Base-by-base conservation (phyloP, 805 yeast genomes). In the Metschnikowia koreensis region DNA sequence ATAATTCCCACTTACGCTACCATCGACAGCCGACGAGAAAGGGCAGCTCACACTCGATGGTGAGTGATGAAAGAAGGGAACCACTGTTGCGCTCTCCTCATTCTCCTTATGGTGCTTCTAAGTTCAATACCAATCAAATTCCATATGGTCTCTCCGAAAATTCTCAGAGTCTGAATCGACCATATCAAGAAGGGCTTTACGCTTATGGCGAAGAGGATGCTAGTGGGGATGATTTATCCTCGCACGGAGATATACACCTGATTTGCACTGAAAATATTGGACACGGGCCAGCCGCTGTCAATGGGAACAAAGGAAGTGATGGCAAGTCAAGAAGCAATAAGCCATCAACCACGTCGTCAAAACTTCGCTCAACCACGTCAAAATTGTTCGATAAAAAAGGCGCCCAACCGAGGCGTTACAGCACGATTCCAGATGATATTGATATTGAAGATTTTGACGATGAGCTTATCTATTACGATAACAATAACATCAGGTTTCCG, bases 311-410 rank as follows among this genome's bases (percentile, higher is more conserved):
- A 17, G 41, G 42, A 13, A 16, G 46, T 11, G 56, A 50, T 16
- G 43, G 31, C 34, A 53, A 51, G 27, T 63, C 63, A 45, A 68
- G 66, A 49, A 65, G 65, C 37, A 62, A 60, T 49, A 65, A 65
- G 46, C 56, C 74, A 4, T 65, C 74, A 7, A 65, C 67, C 2
- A 48, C 56, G 0, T 57, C 76, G 0, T 72, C 77, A 1, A 82
- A 77, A 47, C 68, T 83, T 42, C 66, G 87, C 39, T 82, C 91
- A 2, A 86, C 90, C 1, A 84, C 91, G 0, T 85, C 91, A 1
- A 84, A 84, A 55, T 68, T 87, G 6, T 87, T 87, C 66, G 93
- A 87, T 60, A 79, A 82, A 11, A 85, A 82, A 58, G 91, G 89
- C 1, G 81, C 86, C 0, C 87, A 84, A 44, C 82, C 89, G 6